These are phyloP conservation scores for Yueomyces sp. DNA, from an alignment of 805 yeast genomes.

Conservation along the genomic window DNA sequence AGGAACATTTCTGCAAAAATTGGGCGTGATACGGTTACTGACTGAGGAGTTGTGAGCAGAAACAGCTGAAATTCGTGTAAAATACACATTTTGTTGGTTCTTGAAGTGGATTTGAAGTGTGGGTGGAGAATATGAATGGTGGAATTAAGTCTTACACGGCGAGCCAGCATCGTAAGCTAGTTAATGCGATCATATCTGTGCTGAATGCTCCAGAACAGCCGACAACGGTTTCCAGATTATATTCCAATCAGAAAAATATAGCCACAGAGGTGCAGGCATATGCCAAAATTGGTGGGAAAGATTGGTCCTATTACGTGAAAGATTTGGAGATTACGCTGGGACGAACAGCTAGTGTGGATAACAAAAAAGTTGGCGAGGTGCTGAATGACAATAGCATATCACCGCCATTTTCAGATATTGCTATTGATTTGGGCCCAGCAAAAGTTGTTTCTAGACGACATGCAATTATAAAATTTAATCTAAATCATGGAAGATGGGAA, in stretches of 20 bases:
- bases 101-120: neutral
- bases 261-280: slow-evolving; percentile 82
- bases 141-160: slow-evolving; percentile 2
- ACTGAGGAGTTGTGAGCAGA: too few species aligned
- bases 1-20: too few species aligned
- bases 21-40: too few species aligned
- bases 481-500: slow-evolving; percentile 69
- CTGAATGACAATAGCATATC: neutral
- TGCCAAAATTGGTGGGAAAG: slow-evolving; percentile 84
- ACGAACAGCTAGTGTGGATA: slow-evolving; percentile 43
- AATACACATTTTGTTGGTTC: too few species aligned
- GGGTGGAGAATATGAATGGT: neutral
- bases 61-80: too few species aligned
- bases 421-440: slow-evolving; percentile 91
- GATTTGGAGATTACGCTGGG: slow-evolving; percentile 65
- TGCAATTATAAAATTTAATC: slow-evolving; percentile 69
- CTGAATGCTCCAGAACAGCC: slow-evolving; percentile 57
- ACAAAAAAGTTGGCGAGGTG: neutral
- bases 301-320: slow-evolving; percentile 91
- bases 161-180: slow-evolving; percentile 33
- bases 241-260: slow-evolving; percentile 51
- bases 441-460: slow-evolving; percentile 91
- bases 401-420: neutral
- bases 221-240: slow-evolving; percentile 61
- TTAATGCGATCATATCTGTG: slow-evolving; percentile 60